Conservation (phyloP, 106 monocot species). For the Allium sativum region DNA sequence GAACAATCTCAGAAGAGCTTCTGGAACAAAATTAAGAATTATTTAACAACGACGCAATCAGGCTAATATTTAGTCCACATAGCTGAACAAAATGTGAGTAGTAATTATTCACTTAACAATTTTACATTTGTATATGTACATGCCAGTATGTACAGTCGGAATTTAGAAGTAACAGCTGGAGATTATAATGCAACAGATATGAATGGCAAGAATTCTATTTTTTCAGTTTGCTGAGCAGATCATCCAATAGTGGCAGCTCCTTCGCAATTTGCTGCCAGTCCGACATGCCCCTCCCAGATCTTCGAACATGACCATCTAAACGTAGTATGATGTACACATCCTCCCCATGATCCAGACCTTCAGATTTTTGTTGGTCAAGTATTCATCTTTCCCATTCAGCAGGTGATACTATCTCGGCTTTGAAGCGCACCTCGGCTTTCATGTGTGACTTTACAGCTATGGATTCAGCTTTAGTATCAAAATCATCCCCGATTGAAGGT, state of each 20-base stretch:
- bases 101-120: too few relatives aligned
- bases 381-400: constrained; percentile 98
- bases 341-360: constrained; percentile 79
- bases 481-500: constrained; percentile 93
- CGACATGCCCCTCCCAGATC: constrained; percentile 94
- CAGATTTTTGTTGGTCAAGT: constrained; percentile 80
- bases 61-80: too few relatives aligned
- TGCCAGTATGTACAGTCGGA: too few relatives aligned
- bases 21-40: too few relatives aligned
- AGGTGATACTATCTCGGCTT: constrained; percentile 81
- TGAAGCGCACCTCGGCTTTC: constrained; percentile 86
- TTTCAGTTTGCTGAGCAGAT: constrained; percentile 86
- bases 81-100: too few relatives aligned
- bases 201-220: constrained; percentile 23
- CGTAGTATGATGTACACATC: constrained; percentile 91
- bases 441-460: constrained; percentile 78
- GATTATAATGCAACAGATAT: background rate
- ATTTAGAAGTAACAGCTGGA: too few relatives aligned
- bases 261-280: constrained; percentile 83
- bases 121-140: too few relatives aligned
- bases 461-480: constrained; percentile 78
- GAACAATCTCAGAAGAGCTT: too few relatives aligned
- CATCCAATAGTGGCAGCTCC: constrained; percentile 82
- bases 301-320: constrained; percentile 88
- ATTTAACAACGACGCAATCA: too few relatives aligned